A percentile compares a stretch with the other conserved stretches of the same genome.
phyloP scores from a whole-genome alignment of 2,329 filamentous ascomycete species.

The Clarireedia monteithiana region DNA sequence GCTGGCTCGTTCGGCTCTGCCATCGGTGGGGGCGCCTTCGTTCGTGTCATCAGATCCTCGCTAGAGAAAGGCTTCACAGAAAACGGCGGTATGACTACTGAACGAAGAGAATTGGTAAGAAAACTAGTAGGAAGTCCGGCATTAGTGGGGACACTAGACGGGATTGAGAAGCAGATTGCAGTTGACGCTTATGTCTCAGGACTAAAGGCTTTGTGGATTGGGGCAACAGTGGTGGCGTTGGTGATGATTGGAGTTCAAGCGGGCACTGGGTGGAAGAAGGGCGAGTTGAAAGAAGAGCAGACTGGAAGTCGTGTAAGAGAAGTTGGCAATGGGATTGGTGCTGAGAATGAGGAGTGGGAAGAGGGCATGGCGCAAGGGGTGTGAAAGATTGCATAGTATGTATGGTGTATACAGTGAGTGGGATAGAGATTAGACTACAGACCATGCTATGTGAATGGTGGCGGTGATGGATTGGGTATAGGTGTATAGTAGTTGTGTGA shows the following conservation, averaged over 20 bases:
- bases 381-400: background rate
- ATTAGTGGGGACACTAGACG: conserved; percentile 40
- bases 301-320: too few relatives aligned
- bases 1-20: conserved; percentile 74
- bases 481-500: too few relatives aligned
- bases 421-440: background rate
- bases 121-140: conserved; percentile 51
- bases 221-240: conserved; percentile 40
- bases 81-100: conserved; percentile 15
- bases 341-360: conserved; percentile 4
- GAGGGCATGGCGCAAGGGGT: conserved; percentile 7
- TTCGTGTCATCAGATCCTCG: conserved; percentile 19
- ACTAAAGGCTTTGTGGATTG: conserved; percentile 44
- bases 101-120: conserved; percentile 39
- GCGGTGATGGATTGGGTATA: too few relatives aligned
- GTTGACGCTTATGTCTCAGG: conserved; percentile 46
- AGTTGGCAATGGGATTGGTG: conserved; percentile 1
- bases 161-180: conserved; percentile 43
- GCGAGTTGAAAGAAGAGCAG: too few relatives aligned
- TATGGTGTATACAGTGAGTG: background rate
- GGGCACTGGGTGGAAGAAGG: conserved; percentile 45
- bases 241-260: conserved; percentile 46
- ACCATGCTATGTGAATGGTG: background rate
- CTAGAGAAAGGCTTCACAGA: conserved; percentile 33
- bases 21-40: conserved; percentile 58